Base-by-base conservation (phyloP, 2,329 filamentous ascomycete genomes). In the Fusarium poae region DNA sequence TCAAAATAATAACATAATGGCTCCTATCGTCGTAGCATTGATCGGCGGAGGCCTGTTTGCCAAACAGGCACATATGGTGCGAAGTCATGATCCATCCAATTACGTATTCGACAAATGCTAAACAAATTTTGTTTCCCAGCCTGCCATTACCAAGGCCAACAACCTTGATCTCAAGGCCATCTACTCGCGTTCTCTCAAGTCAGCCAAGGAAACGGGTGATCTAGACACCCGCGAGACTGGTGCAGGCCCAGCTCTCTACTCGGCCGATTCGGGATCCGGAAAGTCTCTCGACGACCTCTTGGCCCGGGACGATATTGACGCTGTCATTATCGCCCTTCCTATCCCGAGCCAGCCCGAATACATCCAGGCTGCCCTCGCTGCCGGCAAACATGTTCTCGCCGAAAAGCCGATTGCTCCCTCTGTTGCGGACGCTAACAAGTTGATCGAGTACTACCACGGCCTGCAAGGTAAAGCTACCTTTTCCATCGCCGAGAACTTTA, bases 401-500 rank as follows among this genome's bases (percentile, higher is more conserved):
- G 90, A 92, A 79, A 92, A 92, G 79, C 90, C 90, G 34, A 82
- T 92, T 40, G 89, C 87, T 4, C 85, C 86, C 68, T 87, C 91
- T 68, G 78, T 90, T 11, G 79, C 81, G 3, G 72, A 75, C 2
- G 83, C 79, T 18, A 71, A 77, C 65, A 74, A 78, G 58, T 79
- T 85, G 11, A 78, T 85, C 40, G 77, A 73, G 7, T 78, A 73
- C 65, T 77, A 77, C 62, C 66, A 68, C 21, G 52, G 60, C 5
- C 61, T 81, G 7, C 72, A 72, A 15, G 70, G 65, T 34, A 63
- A 60, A 32, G 74, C 74, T 15, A 84, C 83, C 8, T 88, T 88
- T 79, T 82, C 82, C 16, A 84, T 94, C 5, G 92, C 90, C 0
- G 92, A 94, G 78, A 93, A 94, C 78, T 91, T 88, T 75, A 85